A percentile compares a stretch with the other conserved stretches of the same genome.
phyloP scores from a whole-genome alignment of 2,329 filamentous ascomycete species.

The Fusarium papillatum region DNA sequence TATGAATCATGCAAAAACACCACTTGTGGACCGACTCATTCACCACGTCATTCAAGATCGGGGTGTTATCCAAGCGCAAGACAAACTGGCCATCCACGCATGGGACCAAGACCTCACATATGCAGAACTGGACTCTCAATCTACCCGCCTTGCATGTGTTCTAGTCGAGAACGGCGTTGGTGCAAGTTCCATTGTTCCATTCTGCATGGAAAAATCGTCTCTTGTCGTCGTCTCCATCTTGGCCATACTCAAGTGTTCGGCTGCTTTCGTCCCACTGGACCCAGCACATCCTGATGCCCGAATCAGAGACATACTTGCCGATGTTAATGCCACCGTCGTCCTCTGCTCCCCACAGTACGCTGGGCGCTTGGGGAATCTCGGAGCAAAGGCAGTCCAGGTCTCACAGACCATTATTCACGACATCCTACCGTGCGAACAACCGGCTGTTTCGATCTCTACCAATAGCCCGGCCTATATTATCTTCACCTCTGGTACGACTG shows the following conservation, averaged over 20 bases:
- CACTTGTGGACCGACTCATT: neutral
- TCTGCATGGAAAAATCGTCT: conserved; percentile 31
- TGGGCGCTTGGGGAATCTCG: conserved; percentile 20
- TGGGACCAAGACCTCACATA: conserved; percentile 60
- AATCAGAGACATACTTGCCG: conserved; percentile 4
- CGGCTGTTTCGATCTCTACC: neutral
- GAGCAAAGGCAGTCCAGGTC: neutral
- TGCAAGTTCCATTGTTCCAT: conserved; percentile 3
- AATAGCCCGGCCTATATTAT: conserved; percentile 17
- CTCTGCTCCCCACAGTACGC: neutral
- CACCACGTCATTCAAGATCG: conserved; percentile 12
- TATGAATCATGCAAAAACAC: neutral
- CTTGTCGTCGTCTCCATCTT: conserved; percentile 10
- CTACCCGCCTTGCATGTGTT: neutral
- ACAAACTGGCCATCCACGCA: conserved; percentile 46
- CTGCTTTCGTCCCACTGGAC: conserved; percentile 22
- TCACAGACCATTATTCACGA: neutral
- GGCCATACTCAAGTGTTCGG: conserved; percentile 15
- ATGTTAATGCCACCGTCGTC: conserved; percentile 1
- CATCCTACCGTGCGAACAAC: neutral
- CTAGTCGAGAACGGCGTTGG: conserved; percentile 3
- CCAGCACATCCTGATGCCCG: conserved; percentile 15
- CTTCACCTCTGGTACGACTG: conserved; percentile 28
- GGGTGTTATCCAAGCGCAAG: neutral
- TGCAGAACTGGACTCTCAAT: conserved; percentile 46